A percentile compares a stretch with the other conserved stretches of the same genome.
These are phyloP conservation scores for Lachnum nothofagi DNA, from an alignment of 2,329 filamentous ascomycete genomes.

Conservation along the genomic window DNA sequence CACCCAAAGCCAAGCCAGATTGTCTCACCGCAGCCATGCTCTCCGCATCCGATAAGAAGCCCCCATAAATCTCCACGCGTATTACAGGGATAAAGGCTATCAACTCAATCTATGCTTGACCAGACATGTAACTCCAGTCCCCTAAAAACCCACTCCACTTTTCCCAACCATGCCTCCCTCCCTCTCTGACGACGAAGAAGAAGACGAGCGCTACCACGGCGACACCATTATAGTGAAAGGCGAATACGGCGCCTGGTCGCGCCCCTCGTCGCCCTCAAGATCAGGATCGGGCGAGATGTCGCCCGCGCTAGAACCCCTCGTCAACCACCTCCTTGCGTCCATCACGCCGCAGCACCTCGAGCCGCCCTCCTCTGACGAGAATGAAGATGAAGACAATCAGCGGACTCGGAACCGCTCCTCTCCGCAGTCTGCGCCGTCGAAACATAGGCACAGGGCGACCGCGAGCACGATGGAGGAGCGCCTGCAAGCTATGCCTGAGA, in stretches of 20 bases:
- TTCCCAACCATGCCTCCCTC: constrained; percentile 21
- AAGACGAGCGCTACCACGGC: constrained; percentile 17
- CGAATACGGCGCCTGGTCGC: constrained; percentile 20
- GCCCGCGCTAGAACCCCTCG: constrained; percentile 16
- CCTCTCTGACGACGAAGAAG: constrained; percentile 19
- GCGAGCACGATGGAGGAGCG: constrained; percentile 29
- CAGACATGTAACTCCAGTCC: background rate
- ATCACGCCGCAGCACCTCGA: constrained; percentile 26
- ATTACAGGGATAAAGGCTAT: constrained; percentile 10
- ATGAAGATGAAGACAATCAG: constrained; percentile 15
- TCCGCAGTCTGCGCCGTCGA: background rate
- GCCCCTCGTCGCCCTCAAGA: constrained; percentile 21
- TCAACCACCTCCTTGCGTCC: constrained; percentile 20
- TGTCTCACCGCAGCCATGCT: too few relatives aligned
- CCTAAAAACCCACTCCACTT: background rate
- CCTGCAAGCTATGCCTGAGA: constrained; percentile 29
- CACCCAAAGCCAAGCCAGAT: too few relatives aligned
- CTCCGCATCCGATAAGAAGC: constrained; percentile 9
- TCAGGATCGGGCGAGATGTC: constrained; percentile 17
- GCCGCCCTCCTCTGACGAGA: constrained; percentile 24
- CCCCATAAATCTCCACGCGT: constrained; percentile 6
- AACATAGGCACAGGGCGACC: constrained; percentile 10
- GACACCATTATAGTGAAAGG: constrained; percentile 26
- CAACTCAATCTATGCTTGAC: constrained; percentile 11
- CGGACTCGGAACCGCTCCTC: constrained; percentile 2